phyloP scores from a whole-genome alignment of 1,284 basidiomycete species.

The Tylopilus sp. region DNA sequence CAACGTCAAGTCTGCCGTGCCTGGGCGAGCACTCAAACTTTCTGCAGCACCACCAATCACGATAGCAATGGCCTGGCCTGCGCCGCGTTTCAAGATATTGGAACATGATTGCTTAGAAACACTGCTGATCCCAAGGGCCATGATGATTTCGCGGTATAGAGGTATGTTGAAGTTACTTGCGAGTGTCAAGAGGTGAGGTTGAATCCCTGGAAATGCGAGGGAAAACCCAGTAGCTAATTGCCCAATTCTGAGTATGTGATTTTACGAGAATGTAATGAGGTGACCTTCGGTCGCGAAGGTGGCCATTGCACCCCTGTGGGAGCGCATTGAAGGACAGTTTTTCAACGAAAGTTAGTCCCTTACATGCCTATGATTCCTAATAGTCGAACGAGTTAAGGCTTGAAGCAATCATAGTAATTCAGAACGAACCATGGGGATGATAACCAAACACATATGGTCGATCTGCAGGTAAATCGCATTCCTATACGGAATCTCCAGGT shows the following conservation, averaged over 20 bases:
- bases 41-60: constrained; percentile 97
- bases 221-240: constrained; percentile 88
- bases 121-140: constrained; percentile 87
- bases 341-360: constrained; percentile 40
- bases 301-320: constrained; percentile 82
- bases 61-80: constrained; percentile 84
- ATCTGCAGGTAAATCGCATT: constrained; percentile 88
- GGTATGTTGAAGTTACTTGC: constrained; percentile 91
- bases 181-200: constrained; percentile 91
- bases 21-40: constrained; percentile 90
- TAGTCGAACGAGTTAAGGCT: background rate
- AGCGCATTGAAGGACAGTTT: constrained; percentile 1
- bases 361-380: constrained; percentile 91
- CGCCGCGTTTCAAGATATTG: constrained; percentile 73
- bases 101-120: constrained; percentile 91
- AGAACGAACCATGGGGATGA: constrained; percentile 85
- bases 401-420: background rate
- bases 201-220: constrained; percentile 86
- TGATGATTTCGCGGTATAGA: constrained; percentile 89
- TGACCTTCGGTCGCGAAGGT: constrained; percentile 92
- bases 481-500: constrained; percentile 51
- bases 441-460: constrained; percentile 96
- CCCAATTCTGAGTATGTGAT: constrained; percentile 6
- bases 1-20: constrained; percentile 92
- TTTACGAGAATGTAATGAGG: constrained; percentile 15